A percentile compares a stretch with the other conserved stretches of the same genome.
Evolutionary conservation across 2,329 filamentous ascomycete genomes (phyloP).

Genomic region (Aspergillus brunneoviolaceus): DNA sequence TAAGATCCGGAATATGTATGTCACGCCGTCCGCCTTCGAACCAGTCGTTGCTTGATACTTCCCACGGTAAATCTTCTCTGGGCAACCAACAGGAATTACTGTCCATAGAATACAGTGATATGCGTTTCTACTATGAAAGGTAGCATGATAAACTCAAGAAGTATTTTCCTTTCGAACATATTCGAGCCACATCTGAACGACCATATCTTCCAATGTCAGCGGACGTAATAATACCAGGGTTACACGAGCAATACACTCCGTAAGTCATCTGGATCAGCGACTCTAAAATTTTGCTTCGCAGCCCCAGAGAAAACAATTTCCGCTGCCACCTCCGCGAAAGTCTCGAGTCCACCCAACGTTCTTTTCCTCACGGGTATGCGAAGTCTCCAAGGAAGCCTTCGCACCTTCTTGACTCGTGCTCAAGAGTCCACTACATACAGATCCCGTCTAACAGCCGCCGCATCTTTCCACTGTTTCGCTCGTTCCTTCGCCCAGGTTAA

Average conservation of each 20-base stretch:
- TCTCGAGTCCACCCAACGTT: not conserved
- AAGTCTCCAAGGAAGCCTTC: constrained; percentile 24
- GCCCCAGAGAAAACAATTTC: not conserved
- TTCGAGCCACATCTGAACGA: too few relatives aligned
- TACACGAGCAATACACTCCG: constrained; percentile 5
- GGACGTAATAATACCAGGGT: constrained; percentile 13
- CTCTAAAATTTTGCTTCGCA: constrained; percentile 9
- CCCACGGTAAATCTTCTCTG: not conserved
- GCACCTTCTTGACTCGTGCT: constrained; percentile 14
- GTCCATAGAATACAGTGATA: not conserved
- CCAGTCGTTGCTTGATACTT: not conserved
- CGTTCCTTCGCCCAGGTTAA: constrained; percentile 15
- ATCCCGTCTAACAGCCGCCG: constrained; percentile 8
- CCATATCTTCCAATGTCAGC: too few relatives aligned
- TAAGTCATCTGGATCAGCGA: constrained; percentile 1
- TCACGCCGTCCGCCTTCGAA: not conserved
- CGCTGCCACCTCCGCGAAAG: not conserved
- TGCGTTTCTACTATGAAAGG: not conserved
- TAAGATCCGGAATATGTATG: not conserved
- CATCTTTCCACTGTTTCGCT: constrained; percentile 10
- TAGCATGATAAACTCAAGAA: too few relatives aligned
- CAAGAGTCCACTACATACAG: constrained; percentile 7
- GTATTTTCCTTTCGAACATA: too few relatives aligned
- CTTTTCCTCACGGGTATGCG: constrained; percentile 30
- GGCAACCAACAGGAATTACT: not conserved